Conservation (phyloP, 306 rosid genomes). For the Castanospermum australe region DNA sequence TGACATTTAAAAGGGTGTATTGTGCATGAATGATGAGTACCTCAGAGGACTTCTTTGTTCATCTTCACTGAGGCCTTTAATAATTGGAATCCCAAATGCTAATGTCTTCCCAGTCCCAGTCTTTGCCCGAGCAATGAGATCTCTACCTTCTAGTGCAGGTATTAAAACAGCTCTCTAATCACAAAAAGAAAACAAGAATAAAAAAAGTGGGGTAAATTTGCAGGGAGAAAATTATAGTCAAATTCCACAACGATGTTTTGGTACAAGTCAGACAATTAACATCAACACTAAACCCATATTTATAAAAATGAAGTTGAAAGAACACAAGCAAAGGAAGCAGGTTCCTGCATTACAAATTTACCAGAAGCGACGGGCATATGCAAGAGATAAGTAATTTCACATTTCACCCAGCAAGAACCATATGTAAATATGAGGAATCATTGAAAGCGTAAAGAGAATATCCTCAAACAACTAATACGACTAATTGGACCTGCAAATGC, state of each 20-base stretch:
- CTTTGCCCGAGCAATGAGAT: slow-evolving; percentile 94
- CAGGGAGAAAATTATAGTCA: neutral
- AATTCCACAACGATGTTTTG: neutral
- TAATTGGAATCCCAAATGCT: slow-evolving; percentile 90
- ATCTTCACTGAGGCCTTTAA: slow-evolving; percentile 69
- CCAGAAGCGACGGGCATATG: neutral
- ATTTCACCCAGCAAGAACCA: neutral
- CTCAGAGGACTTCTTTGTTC: slow-evolving; percentile 48
- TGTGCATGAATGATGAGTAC: slow-evolving; percentile 35
- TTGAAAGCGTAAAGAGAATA: neutral
- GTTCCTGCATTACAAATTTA: neutral
- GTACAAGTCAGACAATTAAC: neutral
- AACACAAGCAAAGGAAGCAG: neutral
- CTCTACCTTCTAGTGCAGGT: slow-evolving; percentile 92
- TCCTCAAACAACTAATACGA: neutral
- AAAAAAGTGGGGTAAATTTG: neutral
- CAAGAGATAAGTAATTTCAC: neutral
- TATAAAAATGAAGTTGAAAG: neutral
- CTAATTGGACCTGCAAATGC: neutral
- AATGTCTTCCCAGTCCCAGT: slow-evolving; percentile 97
- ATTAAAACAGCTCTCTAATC: slow-evolving; percentile 88
- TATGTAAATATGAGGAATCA: neutral
- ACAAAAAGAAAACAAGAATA: neutral
- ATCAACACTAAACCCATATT: neutral
- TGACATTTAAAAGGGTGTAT: neutral